These are phyloP conservation scores for Spiraea crenata DNA, from an alignment of 331 rosid species.

Conservation along the genomic window DNA sequence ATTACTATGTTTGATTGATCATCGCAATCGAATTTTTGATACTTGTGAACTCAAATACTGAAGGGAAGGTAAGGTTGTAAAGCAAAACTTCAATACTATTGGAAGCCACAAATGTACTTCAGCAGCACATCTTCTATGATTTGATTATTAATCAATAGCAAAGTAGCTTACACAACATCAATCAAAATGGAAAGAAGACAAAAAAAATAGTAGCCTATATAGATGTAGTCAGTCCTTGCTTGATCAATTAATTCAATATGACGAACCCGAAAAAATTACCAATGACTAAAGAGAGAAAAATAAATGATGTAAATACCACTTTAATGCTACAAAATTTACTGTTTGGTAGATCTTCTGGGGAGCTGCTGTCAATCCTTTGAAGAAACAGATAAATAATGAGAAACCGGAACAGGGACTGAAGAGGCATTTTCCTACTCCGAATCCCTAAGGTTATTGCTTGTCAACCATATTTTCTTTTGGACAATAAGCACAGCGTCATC, in stretches of 20 bases:
- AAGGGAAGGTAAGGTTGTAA: too few species aligned
- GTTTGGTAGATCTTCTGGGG: slow-evolving; percentile 38
- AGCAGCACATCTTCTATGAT: slow-evolving; percentile 26
- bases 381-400: slow-evolving; percentile 35
- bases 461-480: slow-evolving; percentile 83
- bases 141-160: slow-evolving; percentile 24
- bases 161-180: slow-evolving; percentile 40
- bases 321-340: slow-evolving; percentile 47
- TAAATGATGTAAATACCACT: slow-evolving; percentile 25
- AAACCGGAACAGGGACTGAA: slow-evolving; percentile 11
- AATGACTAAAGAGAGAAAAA: not conserved
- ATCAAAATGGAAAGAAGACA: slow-evolving; percentile 20
- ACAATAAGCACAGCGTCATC: slow-evolving; percentile 52
- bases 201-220: slow-evolving; percentile 42
- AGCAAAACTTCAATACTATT: too few species aligned
- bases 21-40: too few species aligned
- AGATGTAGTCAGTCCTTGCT: slow-evolving; percentile 31
- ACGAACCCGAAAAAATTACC: slow-evolving; percentile 14
- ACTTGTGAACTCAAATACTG: too few species aligned
- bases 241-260: slow-evolving; percentile 35
- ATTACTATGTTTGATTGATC: too few species aligned
- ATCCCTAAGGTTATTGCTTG: slow-evolving; percentile 54
- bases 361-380: slow-evolving; percentile 42
- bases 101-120: slow-evolving; percentile 15
- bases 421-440: slow-evolving; percentile 45